Evolutionary conservation across 495 filamentous ascomycete genomes (phyloP), one percentile per base, ranked within the genome.

Genomic region (Penicillium parvum): DNA sequence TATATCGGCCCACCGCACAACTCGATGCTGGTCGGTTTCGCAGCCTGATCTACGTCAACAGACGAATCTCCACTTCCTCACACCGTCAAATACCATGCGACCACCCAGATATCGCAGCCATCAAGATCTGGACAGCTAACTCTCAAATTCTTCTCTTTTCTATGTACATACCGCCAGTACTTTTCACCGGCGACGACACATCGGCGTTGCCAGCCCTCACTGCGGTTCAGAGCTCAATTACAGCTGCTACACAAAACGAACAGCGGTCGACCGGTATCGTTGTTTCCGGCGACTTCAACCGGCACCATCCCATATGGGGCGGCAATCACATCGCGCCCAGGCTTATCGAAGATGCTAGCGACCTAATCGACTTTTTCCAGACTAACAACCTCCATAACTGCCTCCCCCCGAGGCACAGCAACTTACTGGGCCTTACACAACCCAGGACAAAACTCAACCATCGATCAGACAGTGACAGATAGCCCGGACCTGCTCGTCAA

Each of bases 21-120:
- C 27, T 10, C 43, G 4, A 16, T 6, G 23, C 5, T 5, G 23
- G 5, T 20, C 43, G 49, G n/a, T 47, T 33, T 17, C 47, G 53
- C 21, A 63, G 60, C 37, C 49, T 60, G 1, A 21, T 64, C 27
- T 60, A 61, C 23, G 39, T 61, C 2, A 61, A 56, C 15, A 40
- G 33, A n/a, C 48, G 45, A 27, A 23, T 60, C 22, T 60, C 43
- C 27, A 63, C 51, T 6, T 41, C 49, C 4, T 63, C 44, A 5
- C 42, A 63, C 14, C 48, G 40, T 12, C 42, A 60, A 33, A 36
- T 25, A 10, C 23, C 23, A 25, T 63, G 48, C 46, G 40, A 55
- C 37, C 49, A 60, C 41, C 53, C 43, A 18, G 50, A 63, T 17
- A 0, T 63, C 0, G 19, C 39, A 25, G 56, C 43, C 9, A 37